phyloP scores from a whole-genome alignment of 805 yeast species.

The Kockiozyma suomiensis region DNA sequence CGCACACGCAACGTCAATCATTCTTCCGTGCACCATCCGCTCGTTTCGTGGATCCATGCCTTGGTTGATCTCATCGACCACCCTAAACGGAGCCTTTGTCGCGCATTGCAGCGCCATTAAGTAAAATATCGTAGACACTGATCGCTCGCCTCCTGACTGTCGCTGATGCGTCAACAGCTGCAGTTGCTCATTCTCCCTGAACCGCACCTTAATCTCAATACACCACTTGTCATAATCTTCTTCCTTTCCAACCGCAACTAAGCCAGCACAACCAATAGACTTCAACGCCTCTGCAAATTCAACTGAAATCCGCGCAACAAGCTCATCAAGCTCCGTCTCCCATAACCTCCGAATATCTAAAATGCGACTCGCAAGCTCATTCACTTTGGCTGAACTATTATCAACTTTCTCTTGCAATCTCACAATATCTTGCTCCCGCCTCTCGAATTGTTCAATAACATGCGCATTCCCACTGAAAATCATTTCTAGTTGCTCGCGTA shows the following conservation, averaged over 20 bases:
- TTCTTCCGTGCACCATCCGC: slow-evolving; percentile 76
- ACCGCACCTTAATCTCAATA: slow-evolving; percentile 79
- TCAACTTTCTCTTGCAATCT: slow-evolving; percentile 50
- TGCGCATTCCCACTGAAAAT: slow-evolving; percentile 30
- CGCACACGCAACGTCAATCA: slow-evolving; percentile 81
- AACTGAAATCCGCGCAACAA: slow-evolving; percentile 59
- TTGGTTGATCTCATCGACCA: slow-evolving; percentile 97
- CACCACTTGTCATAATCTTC: slow-evolving; percentile 71
- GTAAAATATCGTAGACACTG: slow-evolving; percentile 89
- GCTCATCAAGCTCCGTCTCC: slow-evolving; percentile 61
- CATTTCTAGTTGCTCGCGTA: slow-evolving; percentile 4
- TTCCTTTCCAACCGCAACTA: slow-evolving; percentile 59
- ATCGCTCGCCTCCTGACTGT: slow-evolving; percentile 97
- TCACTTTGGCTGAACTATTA: slow-evolving; percentile 35
- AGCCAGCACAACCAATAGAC: slow-evolving; percentile 86
- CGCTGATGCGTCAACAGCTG: slow-evolving; percentile 78
- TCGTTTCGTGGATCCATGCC: slow-evolving; percentile 98
- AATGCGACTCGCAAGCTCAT: slow-evolving; percentile 46
- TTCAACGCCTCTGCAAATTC: slow-evolving; percentile 69
- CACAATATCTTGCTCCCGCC: slow-evolving; percentile 46
- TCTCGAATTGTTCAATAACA: slow-evolving; percentile 40
- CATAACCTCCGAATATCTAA: slow-evolving; percentile 50
- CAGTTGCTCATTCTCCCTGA: slow-evolving; percentile 73
- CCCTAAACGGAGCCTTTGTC: slow-evolving; percentile 86
- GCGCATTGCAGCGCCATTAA: slow-evolving; percentile 88